Evolutionary conservation across 1,139 yeast species (phyloP).

Genomic region (Pichia cactophila): DNA sequence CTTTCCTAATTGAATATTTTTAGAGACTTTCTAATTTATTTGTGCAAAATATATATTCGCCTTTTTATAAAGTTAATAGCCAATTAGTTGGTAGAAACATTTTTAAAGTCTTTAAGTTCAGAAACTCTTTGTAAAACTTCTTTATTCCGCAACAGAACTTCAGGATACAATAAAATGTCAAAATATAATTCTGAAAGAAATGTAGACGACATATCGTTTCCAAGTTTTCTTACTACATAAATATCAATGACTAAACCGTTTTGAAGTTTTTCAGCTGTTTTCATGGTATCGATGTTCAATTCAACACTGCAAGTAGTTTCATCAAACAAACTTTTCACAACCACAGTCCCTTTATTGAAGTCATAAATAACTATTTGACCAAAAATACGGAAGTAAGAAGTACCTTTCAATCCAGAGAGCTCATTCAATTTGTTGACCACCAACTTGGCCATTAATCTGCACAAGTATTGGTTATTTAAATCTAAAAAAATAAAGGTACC

Average conservation of each 20-base stretch:
- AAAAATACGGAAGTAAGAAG: constrained; percentile 20
- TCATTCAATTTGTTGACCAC: constrained; percentile 11
- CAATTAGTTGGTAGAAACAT: neutral
- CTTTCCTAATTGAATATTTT: constrained; percentile 1
- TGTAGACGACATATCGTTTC: too few relatives aligned
- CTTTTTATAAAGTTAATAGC: neutral
- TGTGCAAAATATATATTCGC: neutral
- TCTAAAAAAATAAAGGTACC: too few relatives aligned
- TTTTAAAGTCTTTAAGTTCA: neutral
- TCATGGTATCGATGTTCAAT: constrained; percentile 2
- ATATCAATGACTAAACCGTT: constrained; percentile 8
- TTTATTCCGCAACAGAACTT: neutral
- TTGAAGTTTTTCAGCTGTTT: neutral
- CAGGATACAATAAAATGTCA: neutral
- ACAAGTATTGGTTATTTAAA: neutral
- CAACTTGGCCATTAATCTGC: constrained; percentile 21
- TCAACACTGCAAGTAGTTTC: constrained; percentile 5
- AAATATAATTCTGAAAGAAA: neutral
- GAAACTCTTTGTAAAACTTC: neutral
- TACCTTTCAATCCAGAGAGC: neutral
- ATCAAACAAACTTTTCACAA: constrained; percentile 11
- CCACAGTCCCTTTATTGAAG: constrained; percentile 13
- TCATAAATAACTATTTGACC: constrained; percentile 26
- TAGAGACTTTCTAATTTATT: neutral
- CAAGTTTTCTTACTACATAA: neutral